A percentile compares a stretch with the other conserved stretches of the same genome.
phyloP scores from a whole-genome alignment of 768 basidiomycete genomes.

The Suillus hirtellus region DNA sequence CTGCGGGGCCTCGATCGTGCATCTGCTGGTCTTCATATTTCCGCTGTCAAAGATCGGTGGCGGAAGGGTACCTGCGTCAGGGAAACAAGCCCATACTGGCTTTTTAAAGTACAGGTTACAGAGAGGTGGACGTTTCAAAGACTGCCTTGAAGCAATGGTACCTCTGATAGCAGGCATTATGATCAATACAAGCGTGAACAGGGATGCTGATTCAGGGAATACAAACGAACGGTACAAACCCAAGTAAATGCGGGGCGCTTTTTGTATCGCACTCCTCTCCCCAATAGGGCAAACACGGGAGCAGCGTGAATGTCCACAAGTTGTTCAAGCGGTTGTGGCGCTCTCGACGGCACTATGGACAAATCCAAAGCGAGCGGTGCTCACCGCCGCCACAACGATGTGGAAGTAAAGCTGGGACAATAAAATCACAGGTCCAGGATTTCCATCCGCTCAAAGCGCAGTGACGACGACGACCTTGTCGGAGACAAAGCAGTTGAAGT shows the following conservation, averaged over 20 bases:
- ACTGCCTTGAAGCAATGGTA: background rate
- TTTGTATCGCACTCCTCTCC: constrained; percentile 20
- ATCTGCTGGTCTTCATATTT: constrained; percentile 8
- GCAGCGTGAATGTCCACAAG: constrained; percentile 13
- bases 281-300: constrained; percentile 11
- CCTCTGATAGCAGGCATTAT: constrained; percentile 11
- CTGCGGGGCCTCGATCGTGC: background rate
- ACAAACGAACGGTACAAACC: constrained; percentile 1
- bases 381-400: constrained; percentile 19
- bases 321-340: constrained; percentile 10
- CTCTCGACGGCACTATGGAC: constrained; percentile 19
- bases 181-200: constrained; percentile 1
- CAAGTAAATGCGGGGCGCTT: constrained; percentile 9
- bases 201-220: constrained; percentile 2
- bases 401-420: constrained; percentile 11
- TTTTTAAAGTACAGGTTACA: constrained; percentile 15
- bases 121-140: constrained; percentile 4
- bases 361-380: constrained; percentile 28
- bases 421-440: constrained; percentile 11
- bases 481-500: constrained; percentile 25
- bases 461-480: constrained; percentile 11
- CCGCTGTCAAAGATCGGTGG: constrained; percentile 14
- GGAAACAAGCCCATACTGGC: constrained; percentile 14
- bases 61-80: constrained; percentile 13
- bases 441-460: constrained; percentile 4